Evolutionary conservation across 352 stramenopile genomes (phyloP).

Genomic region (Phytopythium litorale): DNA sequence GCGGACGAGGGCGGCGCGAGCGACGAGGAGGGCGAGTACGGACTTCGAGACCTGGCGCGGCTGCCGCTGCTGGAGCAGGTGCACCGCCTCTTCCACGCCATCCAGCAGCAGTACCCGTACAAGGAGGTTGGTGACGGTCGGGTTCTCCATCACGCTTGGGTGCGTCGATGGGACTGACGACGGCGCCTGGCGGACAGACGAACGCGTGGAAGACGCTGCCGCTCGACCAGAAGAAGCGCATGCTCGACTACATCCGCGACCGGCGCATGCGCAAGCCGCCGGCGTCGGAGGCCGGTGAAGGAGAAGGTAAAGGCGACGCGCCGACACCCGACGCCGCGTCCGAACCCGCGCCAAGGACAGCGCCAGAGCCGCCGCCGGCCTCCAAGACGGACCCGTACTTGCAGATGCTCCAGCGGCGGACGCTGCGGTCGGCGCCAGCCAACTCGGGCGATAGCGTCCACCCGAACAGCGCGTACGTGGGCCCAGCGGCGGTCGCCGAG

Average conservation of each 20-base stretch:
- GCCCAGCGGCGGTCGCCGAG: conserved; percentile 39
- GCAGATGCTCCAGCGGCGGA: conserved; percentile 75
- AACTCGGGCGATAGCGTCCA: conserved; percentile 12
- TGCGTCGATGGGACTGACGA: neutral
- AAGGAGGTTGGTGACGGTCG: conserved; percentile 40
- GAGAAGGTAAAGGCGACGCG: neutral
- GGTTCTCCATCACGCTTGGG: neutral
- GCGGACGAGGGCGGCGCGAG: neutral
- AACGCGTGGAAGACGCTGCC: conserved; percentile 69
- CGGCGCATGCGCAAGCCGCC: conserved; percentile 34
- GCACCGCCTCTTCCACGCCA: conserved; percentile 81
- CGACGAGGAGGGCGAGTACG: conserved; percentile 57
- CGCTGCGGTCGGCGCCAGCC: conserved; percentile 23
- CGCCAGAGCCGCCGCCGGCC: neutral
- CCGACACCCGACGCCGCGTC: neutral
- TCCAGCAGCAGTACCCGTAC: conserved; percentile 79
- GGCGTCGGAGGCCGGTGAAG: neutral
- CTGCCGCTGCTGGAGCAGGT: conserved; percentile 83
- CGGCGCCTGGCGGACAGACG: conserved; percentile 30
- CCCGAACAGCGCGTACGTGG: conserved; percentile 64
- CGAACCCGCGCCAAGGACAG: neutral
- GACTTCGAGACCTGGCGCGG: conserved; percentile 52
- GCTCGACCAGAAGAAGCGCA: conserved; percentile 72
- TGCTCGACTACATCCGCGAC: conserved; percentile 80
- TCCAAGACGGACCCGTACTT: conserved; percentile 66